Evolutionary conservation across 306 rosid species (phyloP).

Genomic region (Rosa rugosa): DNA sequence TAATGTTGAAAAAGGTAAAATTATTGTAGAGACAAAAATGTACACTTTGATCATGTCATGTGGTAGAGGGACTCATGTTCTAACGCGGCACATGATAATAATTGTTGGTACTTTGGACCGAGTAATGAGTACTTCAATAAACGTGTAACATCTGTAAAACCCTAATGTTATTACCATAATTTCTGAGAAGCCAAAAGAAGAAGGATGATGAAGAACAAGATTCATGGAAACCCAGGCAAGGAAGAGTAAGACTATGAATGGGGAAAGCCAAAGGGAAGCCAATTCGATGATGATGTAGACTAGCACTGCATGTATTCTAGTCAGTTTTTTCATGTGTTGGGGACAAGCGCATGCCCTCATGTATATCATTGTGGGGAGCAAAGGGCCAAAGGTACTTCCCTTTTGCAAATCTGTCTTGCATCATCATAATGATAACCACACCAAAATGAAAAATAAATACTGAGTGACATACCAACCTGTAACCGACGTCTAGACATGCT

Average conservation of each 20-base stretch:
- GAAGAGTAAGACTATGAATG: not conserved
- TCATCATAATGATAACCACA: not conserved
- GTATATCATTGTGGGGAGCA: slow-evolving; percentile 22
- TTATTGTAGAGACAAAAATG: not conserved
- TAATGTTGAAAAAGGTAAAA: slow-evolving; percentile 3
- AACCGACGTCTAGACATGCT: not conserved
- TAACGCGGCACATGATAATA: not conserved
- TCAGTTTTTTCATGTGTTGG: not conserved
- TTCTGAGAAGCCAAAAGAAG: slow-evolving; percentile 1
- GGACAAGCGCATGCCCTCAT: slow-evolving; percentile 33
- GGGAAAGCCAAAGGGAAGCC: not conserved
- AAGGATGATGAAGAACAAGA: not conserved
- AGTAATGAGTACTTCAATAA: not conserved
- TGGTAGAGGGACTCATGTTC: not conserved
- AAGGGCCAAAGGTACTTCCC: not conserved
- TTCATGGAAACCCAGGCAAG: not conserved
- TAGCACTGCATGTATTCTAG: not conserved
- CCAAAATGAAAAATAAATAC: not conserved
- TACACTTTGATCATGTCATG: slow-evolving; percentile 7
- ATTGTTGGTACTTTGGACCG: not conserved
- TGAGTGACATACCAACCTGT: not conserved
- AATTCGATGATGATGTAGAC: not conserved
- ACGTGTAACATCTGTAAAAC: not conserved
- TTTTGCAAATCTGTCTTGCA: slow-evolving; percentile 23
- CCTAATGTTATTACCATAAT: not conserved